Evolutionary conservation across 768 basidiomycete species (phyloP), one percentile per base, ranked within the genome.

Genomic region (Lentinula detonsa): DNA sequence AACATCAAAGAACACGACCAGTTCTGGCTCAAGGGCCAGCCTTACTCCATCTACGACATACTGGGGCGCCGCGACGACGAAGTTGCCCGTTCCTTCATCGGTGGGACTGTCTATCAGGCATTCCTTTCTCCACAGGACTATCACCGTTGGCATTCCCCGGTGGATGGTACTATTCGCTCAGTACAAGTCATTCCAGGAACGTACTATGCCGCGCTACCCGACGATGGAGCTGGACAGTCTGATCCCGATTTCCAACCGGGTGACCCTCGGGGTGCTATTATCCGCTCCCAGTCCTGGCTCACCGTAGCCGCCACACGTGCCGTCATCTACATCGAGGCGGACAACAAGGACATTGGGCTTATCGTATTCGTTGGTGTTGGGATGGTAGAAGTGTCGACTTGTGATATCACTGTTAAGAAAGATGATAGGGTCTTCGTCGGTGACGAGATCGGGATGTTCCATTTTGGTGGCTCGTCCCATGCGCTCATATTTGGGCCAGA

Each of bases 121-220:
- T 81, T 81, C 66, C 75, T 84, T 57, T 72, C 71, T 49, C 74
- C 79, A 5, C 63, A 75, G 18, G 74, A 73, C 40, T 83, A 83
- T 62, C 83, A 83, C 61, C 77, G 81, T 55, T 83, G 81, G 81
- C 80, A 81, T 66, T 69, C 73, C 42, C 83, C 83, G 39, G 72
- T 82, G 16, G 70, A 73, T 13, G 77, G 76, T 6, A 65, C 50
- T 1, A 65, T 78, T 31, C 65, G 62, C 10, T 64, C 73, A 66
- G 64, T 69, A 15, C 71, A 69, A 4, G 62, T 75, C 53, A 67
- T 80, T n/a, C 75, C 78, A n/a, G 76, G 77, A 11, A 72, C 74
- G 18, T 76, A 78, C 64, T 82, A 78, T 52, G 71, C 72, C n/a
- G 70, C 67, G 13, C 61, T 68, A 2, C 66, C 69, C 8, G 70